A percentile compares a stretch with the other conserved stretches of the same genome.
These are phyloP conservation scores for Cenchrus americanus DNA, from an alignment of 176 grass and related monocot species.

Conservation along the genomic window DNA sequence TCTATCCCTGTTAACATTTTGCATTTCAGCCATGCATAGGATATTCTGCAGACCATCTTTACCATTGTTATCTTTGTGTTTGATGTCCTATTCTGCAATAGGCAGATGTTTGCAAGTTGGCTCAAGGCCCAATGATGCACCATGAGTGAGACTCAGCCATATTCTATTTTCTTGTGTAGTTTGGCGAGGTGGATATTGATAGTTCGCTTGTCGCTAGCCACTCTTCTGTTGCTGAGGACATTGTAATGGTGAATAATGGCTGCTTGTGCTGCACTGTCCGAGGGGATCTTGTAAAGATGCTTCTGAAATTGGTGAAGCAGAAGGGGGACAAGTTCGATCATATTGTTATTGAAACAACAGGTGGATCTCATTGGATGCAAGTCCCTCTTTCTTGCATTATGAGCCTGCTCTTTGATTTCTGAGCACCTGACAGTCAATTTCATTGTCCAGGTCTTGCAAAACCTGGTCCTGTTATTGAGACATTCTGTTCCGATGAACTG, in stretches of 20 bases:
- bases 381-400: background rate
- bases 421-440: background rate
- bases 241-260: conserved; percentile 81
- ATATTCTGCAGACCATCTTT: background rate
- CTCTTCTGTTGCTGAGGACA: conserved; percentile 74
- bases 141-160: background rate
- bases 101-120: background rate
- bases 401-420: background rate
- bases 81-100: background rate
- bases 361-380: conserved; percentile 31
- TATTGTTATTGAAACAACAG: conserved; percentile 82
- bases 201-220: conserved; percentile 70
- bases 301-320: conserved; percentile 64
- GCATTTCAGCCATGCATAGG: conserved; percentile 1
- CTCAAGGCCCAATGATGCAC: background rate
- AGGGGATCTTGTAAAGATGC: conserved; percentile 80
- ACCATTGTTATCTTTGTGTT: background rate
- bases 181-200: conserved; percentile 82
- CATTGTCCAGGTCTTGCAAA: conserved; percentile 68
- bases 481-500: conserved; percentile 77
- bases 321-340: conserved; percentile 74
- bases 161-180: conserved; percentile 40
- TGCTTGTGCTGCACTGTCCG: conserved; percentile 81
- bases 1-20: conserved; percentile 12
- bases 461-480: conserved; percentile 73